Base-by-base conservation (phyloP, 352 stramenopile genomes). In the Labyrinthula sp. region DNA sequence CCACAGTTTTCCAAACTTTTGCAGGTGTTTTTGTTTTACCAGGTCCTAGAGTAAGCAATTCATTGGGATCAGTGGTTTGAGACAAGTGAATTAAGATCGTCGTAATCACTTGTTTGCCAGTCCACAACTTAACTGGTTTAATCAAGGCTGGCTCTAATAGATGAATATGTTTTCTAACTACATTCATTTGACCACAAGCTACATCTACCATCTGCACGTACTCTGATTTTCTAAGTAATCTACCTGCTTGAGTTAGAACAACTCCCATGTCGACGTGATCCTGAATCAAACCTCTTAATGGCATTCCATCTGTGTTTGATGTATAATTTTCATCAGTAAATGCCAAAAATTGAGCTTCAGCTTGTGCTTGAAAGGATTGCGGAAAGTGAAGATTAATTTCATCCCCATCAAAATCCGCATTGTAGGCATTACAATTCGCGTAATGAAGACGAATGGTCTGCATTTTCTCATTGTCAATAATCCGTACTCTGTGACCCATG, bases 301-400 rank as follows among this genome's bases (percentile, higher is more conserved):
- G 92, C 17, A 82, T 86, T 1, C 89, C 90, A 68, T 97, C 84
- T 3, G 87, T 98, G 5, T 89, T 85, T 25, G 93, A 87, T 30
- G 93, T 68, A 65, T 94, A 95, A 64, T 99, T 89, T 55, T 95
- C 71, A 60, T 97, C 82, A 39, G 92, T 95, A 33, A 70, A 77
- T 9, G 84, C 86, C 58, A 99, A 94, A 48, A 91, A 76, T 64
- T 95, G 87, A 0, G 86, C 84, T 58, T 99, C 92, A 0, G 85
- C 80, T 14, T 83, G 71, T n/a, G 82, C 86, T 14, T 97, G 59
- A 56, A 97, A 81, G 25, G 50, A 54, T 66, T 99, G 92, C 17
- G 90, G 89, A 48, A 99, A 95, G 65, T 99, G 92, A 67, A 94
- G 93, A 69, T 99, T 99, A 73, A 99, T 99, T 72, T 99, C 92